Base-by-base conservation (phyloP, 1,139 yeast species). In the Ashbya aceris region DNA sequence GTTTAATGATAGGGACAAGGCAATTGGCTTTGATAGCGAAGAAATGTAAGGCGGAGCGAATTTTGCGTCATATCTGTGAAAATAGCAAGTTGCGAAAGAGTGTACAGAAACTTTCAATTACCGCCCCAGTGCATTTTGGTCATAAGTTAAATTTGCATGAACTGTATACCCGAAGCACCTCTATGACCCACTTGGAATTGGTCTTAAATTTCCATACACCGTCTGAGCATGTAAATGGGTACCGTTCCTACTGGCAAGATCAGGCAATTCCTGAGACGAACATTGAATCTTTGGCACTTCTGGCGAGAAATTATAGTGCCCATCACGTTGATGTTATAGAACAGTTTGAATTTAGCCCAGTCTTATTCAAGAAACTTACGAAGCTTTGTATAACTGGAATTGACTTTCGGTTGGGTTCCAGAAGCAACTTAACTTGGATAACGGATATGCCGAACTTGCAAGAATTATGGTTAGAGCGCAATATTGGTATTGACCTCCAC, bases 391-490 rank as follows among this genome's bases (percentile, higher is more conserved):
- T 34, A 9, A 23, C 29, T 3, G 37, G 37, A 9, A n/a, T 34
- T 9, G 37, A 23, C n/a, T 23, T 14, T 14, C n/a, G 9, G 5
- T 8, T 10, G 10, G 27, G 11, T 10, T 3, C 28, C 8, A 17
- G 12, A 8, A 38, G 10, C 12, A 31, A 13, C 23, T 20, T 12
- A 2, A 43, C 42, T 10, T 60, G 64, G 64, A 39, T 60, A n/a
- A 14, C 31, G 9, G 43, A 49, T 23, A 53, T 57, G 34, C 49
- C 42, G 2, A 38, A 40, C 17, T 36, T 60, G 17, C 40, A 45
- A 31, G 58, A 56, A 33, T 28, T 60, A 11, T 60, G 63, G 63
- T 33, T 60, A 2, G 64, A 60, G 46, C 49, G 56, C 38, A 60
- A 56, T 40, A 45, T 43, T 26, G 48, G 51, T 33, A 48, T 54